Base-by-base conservation (phyloP, 768 basidiomycete genomes). In the Chiua virens region DNA sequence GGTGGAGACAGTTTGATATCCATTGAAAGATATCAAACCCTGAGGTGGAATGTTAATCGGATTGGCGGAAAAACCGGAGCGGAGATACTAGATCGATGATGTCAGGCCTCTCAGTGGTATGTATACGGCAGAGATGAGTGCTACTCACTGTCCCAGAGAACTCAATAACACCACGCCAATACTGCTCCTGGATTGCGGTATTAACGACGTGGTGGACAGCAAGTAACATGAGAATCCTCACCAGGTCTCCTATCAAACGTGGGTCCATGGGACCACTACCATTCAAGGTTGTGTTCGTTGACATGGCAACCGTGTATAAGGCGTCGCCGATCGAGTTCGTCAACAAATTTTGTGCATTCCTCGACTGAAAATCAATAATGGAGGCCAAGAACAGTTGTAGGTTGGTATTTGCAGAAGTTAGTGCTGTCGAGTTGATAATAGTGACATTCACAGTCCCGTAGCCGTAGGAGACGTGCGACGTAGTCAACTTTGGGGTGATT, bases 321-420 rank as follows among this genome's bases (percentile, higher is more conserved):
- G 56, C 56, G 34, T 63, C 62, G 4, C 62, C 62, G 15, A 63
- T 52, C 1, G 53, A 14, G 17, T 63, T 63, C 1, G 50, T 27
- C 5, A 36, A 28, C 39, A 61, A 32, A 6, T 56, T 36, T 21
- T 64, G 62, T 9, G 58, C 30, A 4, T 37, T 52, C 21, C 22
- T 34, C 8, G 50, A 32, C 10, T 57, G 59, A 25, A 49, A 48
- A 14, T 46, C 32, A 8, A 27, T 21, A 7, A 37, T 17, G 6
- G 23, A 17, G 14, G 39, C 39, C 47, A 48, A 25, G 22, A 41
- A 48, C 21, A 41, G n/a, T 14, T 21, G 5, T 3, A 48, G 28
- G 32, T 34, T 34, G 9, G 30, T 1, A 10, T 41, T 34, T 17
- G 3, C 13, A 27, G 30, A 32, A 2, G 28, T 34, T 22, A 41